Base-by-base conservation (phyloP, 1,139 yeast genomes). In the Schwanniomyces etchellsii region DNA sequence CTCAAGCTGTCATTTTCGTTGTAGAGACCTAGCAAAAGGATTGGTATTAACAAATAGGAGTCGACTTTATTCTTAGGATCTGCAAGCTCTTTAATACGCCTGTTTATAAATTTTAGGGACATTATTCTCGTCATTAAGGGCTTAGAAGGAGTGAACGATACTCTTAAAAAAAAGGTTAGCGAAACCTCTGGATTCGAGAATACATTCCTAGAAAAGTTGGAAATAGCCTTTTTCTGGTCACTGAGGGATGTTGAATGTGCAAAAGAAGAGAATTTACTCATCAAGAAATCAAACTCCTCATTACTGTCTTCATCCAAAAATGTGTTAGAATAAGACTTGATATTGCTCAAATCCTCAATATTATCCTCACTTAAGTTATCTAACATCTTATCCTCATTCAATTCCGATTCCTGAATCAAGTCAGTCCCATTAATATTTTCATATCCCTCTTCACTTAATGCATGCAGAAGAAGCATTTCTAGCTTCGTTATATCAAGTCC, bases 391-490 rank as follows among this genome's bases (percentile, higher is more conserved):
- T n/a, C n/a, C n/a, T n/a, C n/a, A n/a, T n/a, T n/a, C n/a, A n/a
- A 18, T 18, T 7, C 21, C n/a, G 21, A 18, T 18, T 18, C 21
- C n/a, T 18, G 9, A 18, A 18, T 18, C n/a, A 18, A 43, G 24
- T 48, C 56, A 16, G 44, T 43, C 26, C 39, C 47, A 21, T 33
- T 26, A 12, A 26, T 48, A 23, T 50, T 43, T 13, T 53, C 55
- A 20, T 4, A 7, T 17, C 17, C 24, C n/a, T 54, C 35, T 4
- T 33, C 35, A 3, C 45, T 43, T 35, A 81, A 59, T 2, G 85
- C 76, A 2, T 80, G 65, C 59, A 83, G 81, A 31, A 84, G 60
- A 36, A 70, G 64, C 65, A 84, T 71, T 56, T 85, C 95, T 41
- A 85, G 66, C 9, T 73, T 65, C 23, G 72, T 72, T 14, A 80